phyloP scores from a whole-genome alignment of 2,329 filamentous ascomycete species.

The Colletotrichum orchidophilum region DNA sequence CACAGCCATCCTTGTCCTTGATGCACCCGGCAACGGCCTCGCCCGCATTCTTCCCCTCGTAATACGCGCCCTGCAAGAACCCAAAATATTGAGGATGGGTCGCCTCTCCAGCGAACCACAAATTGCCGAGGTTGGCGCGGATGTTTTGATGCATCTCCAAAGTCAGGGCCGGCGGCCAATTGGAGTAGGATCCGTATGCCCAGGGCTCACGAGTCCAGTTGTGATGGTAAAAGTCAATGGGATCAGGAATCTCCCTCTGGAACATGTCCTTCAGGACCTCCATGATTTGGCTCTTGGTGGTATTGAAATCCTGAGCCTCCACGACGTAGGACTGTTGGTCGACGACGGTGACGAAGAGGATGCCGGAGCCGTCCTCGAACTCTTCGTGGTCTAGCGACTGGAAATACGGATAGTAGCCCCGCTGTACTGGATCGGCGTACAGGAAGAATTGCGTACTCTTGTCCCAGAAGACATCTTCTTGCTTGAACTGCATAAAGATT shows the following conservation, averaged over 20 bases:
- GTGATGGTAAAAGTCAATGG: conserved; percentile 68
- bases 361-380: conserved; percentile 69
- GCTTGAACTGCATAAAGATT: conserved; percentile 74
- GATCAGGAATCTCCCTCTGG: conserved; percentile 63
- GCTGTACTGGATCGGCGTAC: conserved; percentile 52
- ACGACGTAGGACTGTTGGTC: conserved; percentile 64
- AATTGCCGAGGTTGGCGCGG: conserved; percentile 67
- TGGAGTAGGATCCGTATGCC: conserved; percentile 71
- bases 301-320: conserved; percentile 67
- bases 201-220: conserved; percentile 60
- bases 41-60: conserved; percentile 62
- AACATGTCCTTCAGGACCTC: conserved; percentile 70
- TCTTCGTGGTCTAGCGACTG: conserved; percentile 68
- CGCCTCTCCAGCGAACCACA: conserved; percentile 74
- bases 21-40: conserved; percentile 52
- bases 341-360: conserved; percentile 73
- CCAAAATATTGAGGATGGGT: conserved; percentile 72
- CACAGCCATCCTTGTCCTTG: conserved; percentile 38
- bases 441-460: conserved; percentile 54
- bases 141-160: conserved; percentile 75
- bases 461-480: conserved; percentile 69
- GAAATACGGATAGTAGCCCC: conserved; percentile 65
- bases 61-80: conserved; percentile 71
- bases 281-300: conserved; percentile 66
- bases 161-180: conserved; percentile 72